Evolutionary conservation across 2,329 filamentous ascomycete genomes (phyloP), one percentile per base, ranked within the genome.

Genomic region (Leptodontidium sp.): DNA sequence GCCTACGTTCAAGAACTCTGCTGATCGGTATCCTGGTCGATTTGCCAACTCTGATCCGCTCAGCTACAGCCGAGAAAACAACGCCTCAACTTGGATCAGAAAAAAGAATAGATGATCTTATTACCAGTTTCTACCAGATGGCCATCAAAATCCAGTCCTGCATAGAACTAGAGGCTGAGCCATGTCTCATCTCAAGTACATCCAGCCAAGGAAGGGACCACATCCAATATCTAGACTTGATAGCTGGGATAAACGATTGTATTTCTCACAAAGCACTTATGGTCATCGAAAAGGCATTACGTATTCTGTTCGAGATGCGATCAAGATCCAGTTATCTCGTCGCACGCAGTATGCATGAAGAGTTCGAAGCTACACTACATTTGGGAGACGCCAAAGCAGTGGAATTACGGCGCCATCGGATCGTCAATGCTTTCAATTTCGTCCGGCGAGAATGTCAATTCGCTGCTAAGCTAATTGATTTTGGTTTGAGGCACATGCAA

Each of bases 21-120:
- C 24, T 53, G 24, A 53, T 53, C 14, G 50, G 50, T 14, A 53
- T 53, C 11, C 24, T 53, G 50, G 50, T 53, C 24, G 50, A 53
- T 29, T 53, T 53, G 24, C 50, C 50, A 32, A n/a, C 11, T 15
- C 17, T 53, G 50, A 29, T 53, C 24, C 4, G 50, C 24, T 53
- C 50, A 32, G 50, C 24, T n/a, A 14, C 24, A 15, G 50, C 50
- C 11, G 4, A 29, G 50, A 14, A 32, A 24, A 5, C 11, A 17
- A 29, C 14, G 24, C 29, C 24, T 15, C 24, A 29, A 15, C 2
- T 17, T 11, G 8, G 15, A 12, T 32, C 11, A 32, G 24, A 53
- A 12, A 1, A 53, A 53, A 29, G 12, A 29, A 6, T 32, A 15
- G 50, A 53, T 17, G 50, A 3, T 53, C 50, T 53, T 2, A n/a